phyloP scores from a whole-genome alignment of 179 eudicot species.

The Pouteria campechiana region DNA sequence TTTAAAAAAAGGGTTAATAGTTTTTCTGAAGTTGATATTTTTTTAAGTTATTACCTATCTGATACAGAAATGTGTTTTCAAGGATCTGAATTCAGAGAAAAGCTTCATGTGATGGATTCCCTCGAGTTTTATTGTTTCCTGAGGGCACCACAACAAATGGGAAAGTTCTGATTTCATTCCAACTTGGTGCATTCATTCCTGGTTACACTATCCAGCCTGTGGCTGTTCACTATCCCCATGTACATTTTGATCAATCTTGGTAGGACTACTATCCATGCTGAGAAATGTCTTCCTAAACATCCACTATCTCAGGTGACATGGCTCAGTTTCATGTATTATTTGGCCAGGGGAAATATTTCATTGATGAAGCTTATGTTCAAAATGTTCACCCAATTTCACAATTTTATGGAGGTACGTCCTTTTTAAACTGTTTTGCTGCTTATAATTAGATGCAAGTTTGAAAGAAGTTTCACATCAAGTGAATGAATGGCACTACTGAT shows the following conservation, averaged over 20 bases:
- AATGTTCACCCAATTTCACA: conserved; percentile 95
- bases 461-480: too few species aligned
- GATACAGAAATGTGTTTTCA: conserved; percentile 94
- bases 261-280: conserved; percentile 18
- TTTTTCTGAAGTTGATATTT: too few species aligned
- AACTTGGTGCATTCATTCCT: conserved; percentile 94
- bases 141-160: conserved; percentile 98
- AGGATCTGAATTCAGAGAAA: conserved; percentile 98
- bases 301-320: background rate
- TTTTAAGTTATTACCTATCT: conserved; percentile 70
- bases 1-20: too few species aligned
- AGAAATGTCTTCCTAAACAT: background rate
- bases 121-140: conserved; percentile 88
- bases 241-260: conserved; percentile 98
- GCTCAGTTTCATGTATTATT: too few species aligned
- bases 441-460: too few species aligned
- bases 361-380: conserved; percentile 81
- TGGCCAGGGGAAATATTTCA: conserved; percentile 66
- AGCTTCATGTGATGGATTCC: conserved; percentile 69
- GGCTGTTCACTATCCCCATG: conserved; percentile 77
- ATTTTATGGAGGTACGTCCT: conserved; percentile 96
- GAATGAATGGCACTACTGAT: too few species aligned
- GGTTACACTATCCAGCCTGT: conserved; percentile 89
- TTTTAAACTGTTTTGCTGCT: too few species aligned
- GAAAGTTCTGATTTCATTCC: conserved; percentile 69